Evolutionary conservation across 2,329 filamentous ascomycete genomes (phyloP).

Genomic region (Triangularia setosa): DNA sequence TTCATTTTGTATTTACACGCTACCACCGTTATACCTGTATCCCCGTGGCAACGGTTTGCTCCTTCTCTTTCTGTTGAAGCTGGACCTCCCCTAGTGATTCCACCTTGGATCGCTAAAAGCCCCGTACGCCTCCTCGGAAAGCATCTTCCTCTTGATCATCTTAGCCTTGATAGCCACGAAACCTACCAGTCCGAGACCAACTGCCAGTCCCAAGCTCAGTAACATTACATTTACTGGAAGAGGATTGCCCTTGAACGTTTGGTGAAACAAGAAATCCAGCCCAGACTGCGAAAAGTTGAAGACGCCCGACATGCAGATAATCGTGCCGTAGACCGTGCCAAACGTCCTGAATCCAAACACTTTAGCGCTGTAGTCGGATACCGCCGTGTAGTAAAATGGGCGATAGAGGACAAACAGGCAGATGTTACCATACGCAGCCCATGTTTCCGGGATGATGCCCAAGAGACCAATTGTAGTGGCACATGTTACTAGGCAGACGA

Average conservation of each 20-base stretch:
- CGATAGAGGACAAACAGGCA: conserved; percentile 78
- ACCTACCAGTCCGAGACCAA: conserved; percentile 62
- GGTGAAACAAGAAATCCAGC: conserved; percentile 73
- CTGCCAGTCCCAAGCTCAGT: conserved; percentile 54
- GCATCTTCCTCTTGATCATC: conserved; percentile 32
- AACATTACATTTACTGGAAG: conserved; percentile 72
- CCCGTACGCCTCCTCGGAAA: conserved; percentile 31
- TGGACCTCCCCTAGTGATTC: conserved; percentile 1
- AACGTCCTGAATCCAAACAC: conserved; percentile 91
- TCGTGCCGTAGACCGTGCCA: conserved; percentile 87
- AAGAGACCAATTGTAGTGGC: conserved; percentile 74
- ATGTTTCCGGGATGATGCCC: conserved; percentile 64
- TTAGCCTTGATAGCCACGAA: conserved; percentile 55
- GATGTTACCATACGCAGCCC: conserved; percentile 73
- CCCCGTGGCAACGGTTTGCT: neutral
- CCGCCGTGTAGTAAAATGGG: conserved; percentile 86
- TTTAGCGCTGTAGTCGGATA: conserved; percentile 85
- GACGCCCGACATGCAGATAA: conserved; percentile 80
- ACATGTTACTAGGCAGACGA: conserved; percentile 63
- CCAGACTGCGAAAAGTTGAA: conserved; percentile 81
- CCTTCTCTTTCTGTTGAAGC: neutral
- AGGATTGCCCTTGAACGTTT: conserved; percentile 66
- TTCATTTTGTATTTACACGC: neutral
- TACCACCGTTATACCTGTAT: neutral
- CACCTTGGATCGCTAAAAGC: conserved; percentile 22